Evolutionary conservation across 768 basidiomycete genomes (phyloP), one percentile per base, ranked within the genome.

Genomic region (Pholiota conissans): DNA sequence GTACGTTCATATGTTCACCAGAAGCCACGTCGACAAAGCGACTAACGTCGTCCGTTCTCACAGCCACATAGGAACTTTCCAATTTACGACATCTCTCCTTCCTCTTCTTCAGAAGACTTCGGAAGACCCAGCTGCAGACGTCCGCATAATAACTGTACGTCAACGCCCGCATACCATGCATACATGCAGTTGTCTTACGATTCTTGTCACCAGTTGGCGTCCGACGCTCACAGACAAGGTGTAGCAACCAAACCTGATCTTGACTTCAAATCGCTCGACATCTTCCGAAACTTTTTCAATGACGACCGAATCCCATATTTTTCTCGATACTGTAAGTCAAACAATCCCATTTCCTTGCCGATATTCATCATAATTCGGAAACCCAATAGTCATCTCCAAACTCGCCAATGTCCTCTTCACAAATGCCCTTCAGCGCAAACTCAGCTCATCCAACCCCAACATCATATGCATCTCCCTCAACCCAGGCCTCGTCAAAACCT

Each of bases 351-450:
- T 9, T 46, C 10, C 28, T 26, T 16, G 2, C 5, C 29, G 32
- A 37, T 32, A 14, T 10, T 0, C 5, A 28, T 16, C 8, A 10
- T 48, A n/a, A 56, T 13, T 20, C 8, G 34, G 18, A 29, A 2
- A 28, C 26, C 16, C 13, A 20, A 9, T 28, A 83, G 83, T 60
- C 0, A 62, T 75, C 30, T 73, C 80, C 28, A 85, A 85, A 62
- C 69, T 85, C 34, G 74, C 76, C 3, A 73, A 73, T 42, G 61
- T 77, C 14, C 71, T 84, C 4, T 82, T 74, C 42, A 73, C 73
- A 0, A 73, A 73, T 18, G 75, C 78, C 57, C 68, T 86, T 22
- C 81, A 84, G 49, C 71, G 63, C 51, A 70, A 22, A 32, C 34
- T 83, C n/a, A 53, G 55, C 39, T 68, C 64, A 11, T 64, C 69